Base-by-base conservation (phyloP, 768 basidiomycete genomes). In the Rhodotorula kratochvilovae region DNA sequence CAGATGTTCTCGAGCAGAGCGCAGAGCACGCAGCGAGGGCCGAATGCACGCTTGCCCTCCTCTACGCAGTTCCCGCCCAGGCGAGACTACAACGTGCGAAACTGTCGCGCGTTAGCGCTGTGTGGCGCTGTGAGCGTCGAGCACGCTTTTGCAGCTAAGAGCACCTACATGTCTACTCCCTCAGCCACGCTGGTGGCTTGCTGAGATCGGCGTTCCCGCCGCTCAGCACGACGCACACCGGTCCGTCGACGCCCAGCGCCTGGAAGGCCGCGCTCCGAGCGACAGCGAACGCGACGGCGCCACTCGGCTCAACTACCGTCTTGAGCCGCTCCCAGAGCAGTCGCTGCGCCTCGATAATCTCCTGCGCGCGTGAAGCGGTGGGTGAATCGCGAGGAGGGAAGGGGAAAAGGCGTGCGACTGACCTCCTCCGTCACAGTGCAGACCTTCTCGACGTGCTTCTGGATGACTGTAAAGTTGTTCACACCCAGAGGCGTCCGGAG, bases 291-390 rank as follows among this genome's bases (percentile, higher is more conserved):
- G 76, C 69, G 3, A 79, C 78, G 27, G 69, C 77, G 36, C 76
- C 72, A 36, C 67, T 72, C 5, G 78, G 78, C 63, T 79, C 78
- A 11, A 79, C 73, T 54, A 79, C 72, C 27, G 76, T 67, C 63
- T 79, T 79, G 61, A 78, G 70, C 21, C 78, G 59, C 54, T 79
- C 77, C 67, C 76, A 54, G 10, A 78, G 70, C 31, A 79, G 62
- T 27, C 66, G 64, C 66, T 76, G 71, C 25, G 77, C 77, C 5
- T 70, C 36, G 53, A 77, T 72, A 64, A 78, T 79, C 66, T 79
- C 61, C 39, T 63, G 36, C 36, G 8, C 4, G 36, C 27, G 19
- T 25, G 27, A 17, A 1, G 1, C 36, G 46, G 5, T 1, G 27
- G 12, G 50, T 10, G 29, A n/a, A 23, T 25, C 21, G 11, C 1